These are phyloP conservation scores for Nigrospora sphaerica DNA, from an alignment of 2,329 filamentous ascomycete genomes.

Conservation along the genomic window DNA sequence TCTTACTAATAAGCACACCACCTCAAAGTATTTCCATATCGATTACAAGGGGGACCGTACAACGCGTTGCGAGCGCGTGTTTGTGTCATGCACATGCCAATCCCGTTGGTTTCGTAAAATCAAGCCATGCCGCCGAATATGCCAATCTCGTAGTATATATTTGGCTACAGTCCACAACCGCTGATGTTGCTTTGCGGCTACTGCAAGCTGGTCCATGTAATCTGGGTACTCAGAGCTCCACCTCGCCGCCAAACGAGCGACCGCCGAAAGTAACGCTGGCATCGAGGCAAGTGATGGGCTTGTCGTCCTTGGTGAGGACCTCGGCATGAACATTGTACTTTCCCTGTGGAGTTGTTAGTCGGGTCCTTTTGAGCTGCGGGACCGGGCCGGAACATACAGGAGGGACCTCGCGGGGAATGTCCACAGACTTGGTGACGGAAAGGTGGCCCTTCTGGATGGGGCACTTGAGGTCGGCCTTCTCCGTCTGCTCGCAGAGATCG, in stretches of 20 bases:
- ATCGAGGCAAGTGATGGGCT: conserved; percentile 80
- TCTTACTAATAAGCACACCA: no score
- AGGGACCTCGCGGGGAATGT: conserved; percentile 80
- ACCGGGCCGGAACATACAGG: conserved; percentile 53
- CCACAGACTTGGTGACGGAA: conserved; percentile 70
- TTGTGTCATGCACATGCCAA: no score
- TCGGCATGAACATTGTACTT: conserved; percentile 86
- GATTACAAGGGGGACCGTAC: no score
- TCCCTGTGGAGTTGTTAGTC: conserved; percentile 47
- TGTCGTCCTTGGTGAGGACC: conserved; percentile 65
- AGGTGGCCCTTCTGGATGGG: conserved; percentile 76
- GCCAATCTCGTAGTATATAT: no score
- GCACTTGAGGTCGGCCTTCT: conserved; percentile 83
- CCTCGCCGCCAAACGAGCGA: conserved; percentile 9
- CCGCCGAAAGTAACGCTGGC: conserved; percentile 61
- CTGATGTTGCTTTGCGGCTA: no score
- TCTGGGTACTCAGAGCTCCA: no score
- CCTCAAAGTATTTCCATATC: no score
- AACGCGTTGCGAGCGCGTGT: no score
- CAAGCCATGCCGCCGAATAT: no score
- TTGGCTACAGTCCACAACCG: no score
- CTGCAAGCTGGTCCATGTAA: no score
- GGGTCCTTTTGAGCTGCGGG: neutral
- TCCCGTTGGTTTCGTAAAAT: no score
- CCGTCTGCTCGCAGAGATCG: conserved; percentile 83